Conservation (phyloP, 2,329 filamentous ascomycete genomes). For the Pyrenophora seminiperda region DNA sequence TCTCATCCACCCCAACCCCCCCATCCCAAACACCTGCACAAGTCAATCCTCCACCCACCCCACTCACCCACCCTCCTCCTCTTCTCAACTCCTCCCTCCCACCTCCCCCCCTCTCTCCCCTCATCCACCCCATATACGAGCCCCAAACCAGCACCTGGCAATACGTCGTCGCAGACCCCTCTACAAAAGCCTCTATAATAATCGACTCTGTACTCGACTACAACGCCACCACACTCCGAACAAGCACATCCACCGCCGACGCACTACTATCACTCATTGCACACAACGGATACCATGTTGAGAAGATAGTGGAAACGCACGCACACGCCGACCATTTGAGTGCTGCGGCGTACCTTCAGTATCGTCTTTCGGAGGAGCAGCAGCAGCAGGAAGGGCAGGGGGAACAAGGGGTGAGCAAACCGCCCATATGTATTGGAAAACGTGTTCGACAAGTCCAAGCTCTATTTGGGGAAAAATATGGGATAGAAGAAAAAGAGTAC, state of each 20-base stretch:
- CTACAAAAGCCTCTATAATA: conserved; percentile 57
- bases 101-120: too few species aligned
- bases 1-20: too few species aligned
- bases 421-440: conserved; percentile 61
- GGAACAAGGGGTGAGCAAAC: too few species aligned
- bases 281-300: conserved; percentile 55
- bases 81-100: too few species aligned
- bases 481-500: conserved; percentile 52
- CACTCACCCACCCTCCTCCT: too few species aligned
- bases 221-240: conserved; percentile 48
- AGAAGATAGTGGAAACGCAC: conserved; percentile 66
- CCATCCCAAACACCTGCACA: too few species aligned
- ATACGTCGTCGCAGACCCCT: conserved; percentile 63
- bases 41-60: too few species aligned
- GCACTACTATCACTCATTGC: conserved; percentile 53
- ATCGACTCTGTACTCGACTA: conserved; percentile 69
- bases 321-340: conserved; percentile 66
- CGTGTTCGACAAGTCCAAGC: conserved; percentile 60
- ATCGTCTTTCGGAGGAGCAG: conserved; percentile 34
- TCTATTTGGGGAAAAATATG: conserved; percentile 58
- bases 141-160: conserved; percentile 61
- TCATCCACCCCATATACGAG: conserved; percentile 45
- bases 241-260: conserved; percentile 60
- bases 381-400: conserved; percentile 54
- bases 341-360: conserved; percentile 63